phyloP scores from a whole-genome alignment of 257 asterid genomes.

The Mentha longifolia region DNA sequence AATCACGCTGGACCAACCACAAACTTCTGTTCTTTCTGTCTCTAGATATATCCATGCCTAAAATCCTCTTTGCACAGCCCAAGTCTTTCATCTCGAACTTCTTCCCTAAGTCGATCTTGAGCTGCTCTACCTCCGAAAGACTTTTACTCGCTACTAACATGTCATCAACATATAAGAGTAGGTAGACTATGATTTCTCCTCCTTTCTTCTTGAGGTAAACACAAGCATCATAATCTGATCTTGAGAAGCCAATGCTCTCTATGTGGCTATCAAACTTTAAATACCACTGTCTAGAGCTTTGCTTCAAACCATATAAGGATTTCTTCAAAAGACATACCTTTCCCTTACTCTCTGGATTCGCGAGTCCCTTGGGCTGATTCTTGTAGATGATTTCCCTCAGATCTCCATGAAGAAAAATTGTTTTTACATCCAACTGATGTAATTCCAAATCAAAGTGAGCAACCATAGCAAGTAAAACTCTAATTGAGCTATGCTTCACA shows the following conservation, averaged over 20 bases:
- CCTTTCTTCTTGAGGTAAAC: background rate
- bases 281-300: background rate
- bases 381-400: too few relatives aligned
- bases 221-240: background rate
- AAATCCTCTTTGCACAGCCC: too few relatives aligned
- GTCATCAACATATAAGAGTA: background rate
- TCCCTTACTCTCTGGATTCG: too few relatives aligned
- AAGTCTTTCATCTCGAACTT: background rate
- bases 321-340: too few relatives aligned
- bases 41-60: background rate
- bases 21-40: background rate
- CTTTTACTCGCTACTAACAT: background rate
- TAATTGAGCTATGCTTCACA: background rate
- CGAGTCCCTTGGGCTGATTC: too few relatives aligned
- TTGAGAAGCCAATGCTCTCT: background rate
- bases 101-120: background rate
- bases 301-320: too few relatives aligned
- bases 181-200: background rate
- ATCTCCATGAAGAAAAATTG: too few relatives aligned
- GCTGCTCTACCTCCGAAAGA: too few relatives aligned
- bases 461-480: background rate
- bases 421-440: too few relatives aligned
- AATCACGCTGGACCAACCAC: background rate
- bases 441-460: too few relatives aligned
- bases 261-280: background rate